These are phyloP conservation scores for Pythium angustatum DNA, from an alignment of 352 stramenopile species.

Conservation along the genomic window DNA sequence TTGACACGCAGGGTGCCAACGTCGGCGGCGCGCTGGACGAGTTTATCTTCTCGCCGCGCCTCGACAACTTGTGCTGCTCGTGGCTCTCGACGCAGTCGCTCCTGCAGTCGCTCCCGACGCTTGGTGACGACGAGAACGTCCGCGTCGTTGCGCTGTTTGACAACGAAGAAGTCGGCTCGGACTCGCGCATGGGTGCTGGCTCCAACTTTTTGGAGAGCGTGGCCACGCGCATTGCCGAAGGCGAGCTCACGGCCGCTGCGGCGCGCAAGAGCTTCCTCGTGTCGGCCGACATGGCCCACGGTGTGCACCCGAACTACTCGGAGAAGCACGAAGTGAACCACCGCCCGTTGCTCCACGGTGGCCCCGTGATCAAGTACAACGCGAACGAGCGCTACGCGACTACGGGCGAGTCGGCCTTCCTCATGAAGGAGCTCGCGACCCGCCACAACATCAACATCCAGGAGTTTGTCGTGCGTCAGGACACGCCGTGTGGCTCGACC, in stretches of 20 bases:
- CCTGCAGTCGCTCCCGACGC: conserved; percentile 70
- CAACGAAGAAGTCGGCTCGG: conserved; percentile 97
- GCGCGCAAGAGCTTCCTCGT: conserved; percentile 83
- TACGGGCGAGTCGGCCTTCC: conserved; percentile 90
- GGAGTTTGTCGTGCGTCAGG: conserved; percentile 97
- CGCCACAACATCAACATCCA: conserved; percentile 88
- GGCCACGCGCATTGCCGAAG: conserved; percentile 56
- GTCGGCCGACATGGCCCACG: conserved; percentile 97
- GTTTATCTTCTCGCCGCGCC: conserved; percentile 95
- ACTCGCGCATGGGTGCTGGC: conserved; percentile 83
- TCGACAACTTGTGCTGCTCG: conserved; percentile 98
- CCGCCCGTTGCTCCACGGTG: conserved; percentile 88
- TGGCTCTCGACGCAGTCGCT: conserved; percentile 90
- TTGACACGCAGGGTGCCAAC: conserved; percentile 93
- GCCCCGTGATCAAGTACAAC: conserved; percentile 99
- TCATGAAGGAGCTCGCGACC: conserved; percentile 91
- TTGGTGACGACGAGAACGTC: conserved; percentile 81
- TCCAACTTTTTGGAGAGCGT: conserved; percentile 82
- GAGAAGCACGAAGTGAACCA: conserved; percentile 95
- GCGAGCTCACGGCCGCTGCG: conserved; percentile 51
- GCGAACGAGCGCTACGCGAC: conserved; percentile 98
- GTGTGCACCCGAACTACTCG: conserved; percentile 97
- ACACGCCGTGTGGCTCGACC: conserved; percentile 95
- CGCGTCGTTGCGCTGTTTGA: conserved; percentile 96
- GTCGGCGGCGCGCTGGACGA: conserved; percentile 93